Evolutionary conservation across 768 basidiomycete genomes (phyloP).

Genomic region (Neoboletus subvelutipes): DNA sequence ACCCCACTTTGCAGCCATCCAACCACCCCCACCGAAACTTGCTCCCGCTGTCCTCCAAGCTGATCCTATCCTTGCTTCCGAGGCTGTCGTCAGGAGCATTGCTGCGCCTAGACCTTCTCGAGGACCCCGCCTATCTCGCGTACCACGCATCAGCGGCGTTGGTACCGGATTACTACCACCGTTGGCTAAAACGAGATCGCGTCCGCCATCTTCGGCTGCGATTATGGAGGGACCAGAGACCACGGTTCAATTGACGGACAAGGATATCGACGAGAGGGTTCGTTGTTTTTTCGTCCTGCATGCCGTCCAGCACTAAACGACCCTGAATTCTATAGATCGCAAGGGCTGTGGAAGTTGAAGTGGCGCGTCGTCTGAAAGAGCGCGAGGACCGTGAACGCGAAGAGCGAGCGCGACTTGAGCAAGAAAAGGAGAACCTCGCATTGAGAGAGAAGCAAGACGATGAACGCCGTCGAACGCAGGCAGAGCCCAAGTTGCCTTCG

Average conservation of each 20-base stretch:
- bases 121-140: conserved; percentile 32
- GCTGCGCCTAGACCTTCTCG: conserved; percentile 19
- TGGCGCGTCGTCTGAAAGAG: conserved; percentile 59
- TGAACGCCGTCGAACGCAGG: conserved; percentile 6
- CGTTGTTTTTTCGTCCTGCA: conserved; percentile 3
- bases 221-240: conserved; percentile 19
- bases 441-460: conserved; percentile 15
- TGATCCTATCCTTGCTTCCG: conserved; percentile 31
- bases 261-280: conserved; percentile 75
- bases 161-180: conserved; percentile 27
- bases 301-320: neutral
- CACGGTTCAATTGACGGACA: conserved; percentile 47
- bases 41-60: conserved; percentile 48
- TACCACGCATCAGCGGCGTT: conserved; percentile 33
- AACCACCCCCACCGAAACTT: conserved; percentile 44
- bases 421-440: conserved; percentile 29
- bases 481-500: conserved; percentile 23
- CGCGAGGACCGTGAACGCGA: conserved; percentile 36
- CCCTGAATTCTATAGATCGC: conserved; percentile 50
- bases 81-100: conserved; percentile 7
- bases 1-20: conserved; percentile 64
- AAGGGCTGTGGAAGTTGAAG: conserved; percentile 71
- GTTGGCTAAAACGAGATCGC: conserved; percentile 19
- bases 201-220: conserved; percentile 15
- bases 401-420: conserved; percentile 28